These are phyloP conservation scores for Strobilomyces confusus DNA, from an alignment of 768 basidiomycete species.

Conservation along the genomic window DNA sequence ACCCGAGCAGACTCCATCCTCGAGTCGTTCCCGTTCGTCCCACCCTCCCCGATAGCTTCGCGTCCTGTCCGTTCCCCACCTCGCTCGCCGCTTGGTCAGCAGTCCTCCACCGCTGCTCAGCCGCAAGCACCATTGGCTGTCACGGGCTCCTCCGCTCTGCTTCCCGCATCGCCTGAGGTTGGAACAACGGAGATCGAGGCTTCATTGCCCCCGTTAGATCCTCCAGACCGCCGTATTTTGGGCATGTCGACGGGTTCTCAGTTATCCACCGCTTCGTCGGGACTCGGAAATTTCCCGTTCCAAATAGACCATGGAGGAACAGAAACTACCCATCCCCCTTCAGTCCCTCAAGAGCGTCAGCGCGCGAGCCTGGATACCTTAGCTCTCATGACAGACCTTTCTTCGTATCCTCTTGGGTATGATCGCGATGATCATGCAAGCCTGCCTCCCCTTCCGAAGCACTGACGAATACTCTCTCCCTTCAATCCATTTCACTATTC, in stretches of 20 bases:
- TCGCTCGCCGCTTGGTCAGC: slow-evolving; percentile 66
- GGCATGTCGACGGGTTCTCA: slow-evolving; percentile 76
- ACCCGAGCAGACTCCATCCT: slow-evolving; percentile 80
- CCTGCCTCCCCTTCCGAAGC: slow-evolving; percentile 24
- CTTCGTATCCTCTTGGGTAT: slow-evolving; percentile 79
- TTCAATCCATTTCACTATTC: slow-evolving; percentile 4
- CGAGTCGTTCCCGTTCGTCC: slow-evolving; percentile 85
- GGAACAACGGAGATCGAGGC: slow-evolving; percentile 27
- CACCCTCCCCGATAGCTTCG: slow-evolving; percentile 85
- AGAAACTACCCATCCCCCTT: slow-evolving; percentile 33
- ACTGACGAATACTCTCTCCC: slow-evolving; percentile 12
- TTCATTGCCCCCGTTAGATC: slow-evolving; percentile 33
- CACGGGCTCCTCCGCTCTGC: background rate
- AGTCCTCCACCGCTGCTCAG: slow-evolving; percentile 38
- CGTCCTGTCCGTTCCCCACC: slow-evolving; percentile 72
- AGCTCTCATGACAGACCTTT: slow-evolving; percentile 75
- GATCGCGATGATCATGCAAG: slow-evolving; percentile 39
- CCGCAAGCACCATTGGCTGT: slow-evolving; percentile 3
- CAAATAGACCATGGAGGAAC: slow-evolving; percentile 65
- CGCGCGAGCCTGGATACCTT: slow-evolving; percentile 85
- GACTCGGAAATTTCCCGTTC: slow-evolving; percentile 84
- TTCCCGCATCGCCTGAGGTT: background rate
- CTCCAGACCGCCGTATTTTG: slow-evolving; percentile 56
- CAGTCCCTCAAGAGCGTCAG: slow-evolving; percentile 44
- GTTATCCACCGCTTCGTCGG: slow-evolving; percentile 71